Evolutionary conservation across 2,329 filamentous ascomycete genomes (phyloP), one percentile per base, ranked within the genome.

Genomic region (Trichoderma asperellum): DNA sequence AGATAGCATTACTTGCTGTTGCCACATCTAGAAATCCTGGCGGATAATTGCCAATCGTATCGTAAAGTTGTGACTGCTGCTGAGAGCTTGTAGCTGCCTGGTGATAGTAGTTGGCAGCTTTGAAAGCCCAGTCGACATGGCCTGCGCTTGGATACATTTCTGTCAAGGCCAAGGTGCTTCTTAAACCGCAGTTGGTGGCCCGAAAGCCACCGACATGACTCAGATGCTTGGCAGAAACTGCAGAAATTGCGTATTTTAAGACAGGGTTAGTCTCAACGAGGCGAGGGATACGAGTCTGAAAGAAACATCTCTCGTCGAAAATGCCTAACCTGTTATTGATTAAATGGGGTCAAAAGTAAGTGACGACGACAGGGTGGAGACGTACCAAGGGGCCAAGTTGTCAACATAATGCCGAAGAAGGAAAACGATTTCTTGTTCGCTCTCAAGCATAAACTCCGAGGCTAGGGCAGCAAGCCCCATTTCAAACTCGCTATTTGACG

Each of bases 351-450:
- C 5, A 18, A 57, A 29, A 14, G 18, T 16, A 49, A 49, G 4
- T 16, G 14, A 24, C 12, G 5, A 11, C 8, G 7, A 14, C 10
- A 27, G 4, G 29, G 37, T 32, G 7, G 37, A 37, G 27, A 65
- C 62, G 0, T 65, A 65, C 62, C 62, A 65, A 2, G 62, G 52
- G 11, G 52, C 52, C 49, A 65, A 12, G 11, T 65, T 65, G 35
- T 65, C 62, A 2, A 53, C 43, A 57, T 65, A 65, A 21, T 65
- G 62, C 52, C 62, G 62, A n/a, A 65, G 52, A n/a, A 65, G 62
- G 34, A 65, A 65, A 40, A 65, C 35, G 4, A 57, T 65, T n/a
- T 65, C 62, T n/a, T 65, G 62, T 27, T 65, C 52, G 11, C 62
- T 65, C 52, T 65, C 62, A 4, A 65, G 62, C 62, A 65, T 65